Base-by-base conservation (phyloP, 352 stramenopile species). In the Globisporangium polare region DNA sequence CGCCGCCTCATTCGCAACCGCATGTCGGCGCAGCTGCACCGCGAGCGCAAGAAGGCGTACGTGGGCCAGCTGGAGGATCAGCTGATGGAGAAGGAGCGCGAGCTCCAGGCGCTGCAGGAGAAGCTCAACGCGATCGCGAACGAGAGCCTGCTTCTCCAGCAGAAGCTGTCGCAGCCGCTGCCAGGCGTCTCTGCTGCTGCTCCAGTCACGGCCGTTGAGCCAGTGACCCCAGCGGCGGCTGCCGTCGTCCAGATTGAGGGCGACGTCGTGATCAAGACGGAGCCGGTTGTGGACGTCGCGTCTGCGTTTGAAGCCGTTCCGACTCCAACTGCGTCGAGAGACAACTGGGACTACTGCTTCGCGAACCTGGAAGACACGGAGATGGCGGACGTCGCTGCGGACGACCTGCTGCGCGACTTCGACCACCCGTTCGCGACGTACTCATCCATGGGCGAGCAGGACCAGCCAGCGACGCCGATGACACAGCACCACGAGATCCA, bases 21-120 rank as follows among this genome's bases (percentile, higher is more conserved):
- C 72, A 95, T 95, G 86, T 93, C 83, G 57, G 86, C 86, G 18
- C 86, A 95, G 62, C 77, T 95, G 37, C 86, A 95, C 60, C 83
- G 86, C 26, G 86, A 95, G 60, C 86, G 86, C 60, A 95, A 95
- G 71, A 95, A 95, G 66, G 86, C 86, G 26, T 95, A 95, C 63
- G 86, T 95, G 4, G 86, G 85, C 0, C 86, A 95, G 66, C 64
- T 95, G 0, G 86, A 95, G 56, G 82, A 95, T 56, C 83, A 95
- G 67, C 56, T 95, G 15, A 67, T 89, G 42, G 82, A 85, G 31
- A 95, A 95, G 65, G 86, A 95, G 61, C 75, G 71, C 39, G 83
- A 95, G 58, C 77, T 95, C 43, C 76, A 89, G 67, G 47, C 65
- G 9, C 66, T 95, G 18, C 81, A 93, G 57, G 83, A 92, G 33